Conservation (phyloP, 1,139 yeast species). For the Suhomyces taliae region DNA sequence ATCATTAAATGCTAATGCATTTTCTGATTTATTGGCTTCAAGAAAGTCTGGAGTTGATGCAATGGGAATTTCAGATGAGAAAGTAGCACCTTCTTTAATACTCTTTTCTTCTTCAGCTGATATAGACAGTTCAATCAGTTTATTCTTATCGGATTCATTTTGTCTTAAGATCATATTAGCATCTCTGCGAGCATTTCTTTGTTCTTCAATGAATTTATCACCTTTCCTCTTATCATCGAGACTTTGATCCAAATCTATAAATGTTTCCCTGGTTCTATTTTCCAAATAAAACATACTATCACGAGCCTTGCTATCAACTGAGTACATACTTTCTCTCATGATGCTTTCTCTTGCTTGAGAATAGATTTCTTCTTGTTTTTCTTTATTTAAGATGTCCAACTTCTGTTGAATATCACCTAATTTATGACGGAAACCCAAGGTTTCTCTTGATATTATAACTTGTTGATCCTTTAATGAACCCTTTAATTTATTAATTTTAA, state of each 20-base stretch:
- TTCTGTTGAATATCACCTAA: slow-evolving; percentile 46
- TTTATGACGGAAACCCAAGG: slow-evolving; percentile 53
- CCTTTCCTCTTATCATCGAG: background rate
- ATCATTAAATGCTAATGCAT: background rate
- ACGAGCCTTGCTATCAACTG: slow-evolving; percentile 16
- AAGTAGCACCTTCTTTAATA: slow-evolving; percentile 5
- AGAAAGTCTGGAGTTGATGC: background rate
- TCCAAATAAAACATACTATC: slow-evolving; percentile 18
- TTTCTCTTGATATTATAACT: slow-evolving; percentile 47
- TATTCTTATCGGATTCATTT: slow-evolving; percentile 6
- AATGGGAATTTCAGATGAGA: slow-evolving; percentile 3
- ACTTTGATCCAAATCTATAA: slow-evolving; percentile 14
- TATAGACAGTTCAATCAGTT: slow-evolving; percentile 3
- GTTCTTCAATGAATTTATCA: slow-evolving; percentile 8
- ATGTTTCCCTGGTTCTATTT: slow-evolving; percentile 16
- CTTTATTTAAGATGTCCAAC: slow-evolving; percentile 23
- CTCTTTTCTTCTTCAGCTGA: slow-evolving; percentile 4
- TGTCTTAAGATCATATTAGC: slow-evolving; percentile 5
- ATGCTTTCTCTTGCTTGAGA: slow-evolving; percentile 16
- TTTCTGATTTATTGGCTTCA: background rate
- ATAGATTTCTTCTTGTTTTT: slow-evolving; percentile 19
- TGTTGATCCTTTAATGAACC: slow-evolving; percentile 53
- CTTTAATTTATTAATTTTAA: slow-evolving; percentile 58
- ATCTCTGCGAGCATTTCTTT: slow-evolving; percentile 6
- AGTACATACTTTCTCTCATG: slow-evolving; percentile 19